Percentiles rank a stretch among this genome's conserved stretches.
Evolutionary conservation across 768 basidiomycete species (phyloP).

Genomic region (Pholiota conissans): DNA sequence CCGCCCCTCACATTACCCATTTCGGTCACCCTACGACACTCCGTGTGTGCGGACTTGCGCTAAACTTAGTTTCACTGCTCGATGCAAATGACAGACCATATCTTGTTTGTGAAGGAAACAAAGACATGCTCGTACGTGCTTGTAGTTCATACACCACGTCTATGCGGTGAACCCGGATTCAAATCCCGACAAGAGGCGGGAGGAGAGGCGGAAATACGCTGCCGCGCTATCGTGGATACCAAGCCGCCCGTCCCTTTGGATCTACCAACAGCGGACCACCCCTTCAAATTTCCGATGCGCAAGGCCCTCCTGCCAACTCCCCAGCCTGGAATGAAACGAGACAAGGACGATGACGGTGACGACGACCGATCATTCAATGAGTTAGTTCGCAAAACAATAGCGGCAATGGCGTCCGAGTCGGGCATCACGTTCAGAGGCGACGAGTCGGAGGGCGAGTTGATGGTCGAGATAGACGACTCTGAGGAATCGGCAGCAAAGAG

Average conservation of each 20-base stretch:
- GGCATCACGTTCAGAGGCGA: slow-evolving; percentile 17
- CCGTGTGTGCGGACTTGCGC: slow-evolving; percentile 17
- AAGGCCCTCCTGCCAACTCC: slow-evolving; percentile 50
- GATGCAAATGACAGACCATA: slow-evolving; percentile 89
- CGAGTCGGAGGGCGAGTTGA: slow-evolving; percentile 30
- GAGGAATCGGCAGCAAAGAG: slow-evolving; percentile 39
- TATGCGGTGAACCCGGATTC: slow-evolving; percentile 94
- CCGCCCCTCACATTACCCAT: slow-evolving; percentile 14
- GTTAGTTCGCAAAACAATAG: slow-evolving; percentile 38
- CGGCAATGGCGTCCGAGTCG: slow-evolving; percentile 31
- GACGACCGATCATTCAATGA: slow-evolving; percentile 31
- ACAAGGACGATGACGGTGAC: slow-evolving; percentile 10
- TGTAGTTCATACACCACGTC: slow-evolving; percentile 90
- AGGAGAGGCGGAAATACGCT: slow-evolving; percentile 72
- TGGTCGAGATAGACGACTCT: slow-evolving; percentile 49
- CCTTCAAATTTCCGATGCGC: slow-evolving; percentile 49
- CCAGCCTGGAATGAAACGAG: slow-evolving; percentile 16
- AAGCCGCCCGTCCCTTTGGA: slow-evolving; percentile 26
- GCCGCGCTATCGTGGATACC: slow-evolving; percentile 69
- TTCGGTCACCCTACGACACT: slow-evolving; percentile 5
- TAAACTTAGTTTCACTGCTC: slow-evolving; percentile 86
- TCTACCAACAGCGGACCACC: slow-evolving; percentile 55
- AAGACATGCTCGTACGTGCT: slow-evolving; percentile 94
- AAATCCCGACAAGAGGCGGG: slow-evolving; percentile 67
- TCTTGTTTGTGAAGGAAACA: slow-evolving; percentile 90